Conservation (phyloP, 2,329 filamentous ascomycete genomes). For the Malbranchea zuffiana region DNA sequence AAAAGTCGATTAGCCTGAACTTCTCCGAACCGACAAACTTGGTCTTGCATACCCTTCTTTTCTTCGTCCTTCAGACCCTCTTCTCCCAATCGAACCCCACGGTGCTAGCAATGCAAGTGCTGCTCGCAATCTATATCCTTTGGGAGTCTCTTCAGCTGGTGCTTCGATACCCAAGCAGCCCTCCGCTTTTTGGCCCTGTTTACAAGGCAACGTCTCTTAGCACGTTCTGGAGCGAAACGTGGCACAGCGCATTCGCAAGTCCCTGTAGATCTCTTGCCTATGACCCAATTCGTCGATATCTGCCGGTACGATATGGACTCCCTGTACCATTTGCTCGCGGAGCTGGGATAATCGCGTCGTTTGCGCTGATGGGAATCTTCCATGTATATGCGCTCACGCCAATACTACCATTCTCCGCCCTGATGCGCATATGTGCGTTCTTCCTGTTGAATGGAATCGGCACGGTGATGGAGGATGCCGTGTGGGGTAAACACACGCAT, state of each 20-base stretch:
- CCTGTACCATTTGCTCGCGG: constrained; percentile 25
- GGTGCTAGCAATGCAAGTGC: constrained; percentile 30
- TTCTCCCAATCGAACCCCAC: constrained; percentile 26
- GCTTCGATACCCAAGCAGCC: constrained; percentile 29
- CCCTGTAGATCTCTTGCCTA: constrained; percentile 33
- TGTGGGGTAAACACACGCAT: constrained; percentile 19
- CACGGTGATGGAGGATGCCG: constrained; percentile 21
- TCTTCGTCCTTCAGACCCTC: constrained; percentile 26
- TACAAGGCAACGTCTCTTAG: constrained; percentile 29
- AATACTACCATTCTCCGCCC: constrained; percentile 23
- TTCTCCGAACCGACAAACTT: constrained; percentile 31
- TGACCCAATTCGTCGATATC: constrained; percentile 24
- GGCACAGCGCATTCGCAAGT: constrained; percentile 35
- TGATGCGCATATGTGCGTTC: constrained; percentile 28
- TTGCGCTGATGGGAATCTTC: constrained; percentile 32
- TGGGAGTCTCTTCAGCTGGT: constrained; percentile 32
- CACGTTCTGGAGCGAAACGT: constrained; percentile 34
- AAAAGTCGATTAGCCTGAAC: constrained; percentile 1
- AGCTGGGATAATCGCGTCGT: constrained; percentile 29
- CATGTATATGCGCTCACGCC: constrained; percentile 31
- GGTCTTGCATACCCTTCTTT: constrained; percentile 25
- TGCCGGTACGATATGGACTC: constrained; percentile 22
- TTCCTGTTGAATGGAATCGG: constrained; percentile 33
- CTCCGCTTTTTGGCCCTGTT: constrained; percentile 32
- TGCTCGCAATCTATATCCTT: constrained; percentile 32